These are phyloP conservation scores for Acanthochlamys bracteata DNA, from an alignment of 106 monocot genomes.

Conservation along the genomic window DNA sequence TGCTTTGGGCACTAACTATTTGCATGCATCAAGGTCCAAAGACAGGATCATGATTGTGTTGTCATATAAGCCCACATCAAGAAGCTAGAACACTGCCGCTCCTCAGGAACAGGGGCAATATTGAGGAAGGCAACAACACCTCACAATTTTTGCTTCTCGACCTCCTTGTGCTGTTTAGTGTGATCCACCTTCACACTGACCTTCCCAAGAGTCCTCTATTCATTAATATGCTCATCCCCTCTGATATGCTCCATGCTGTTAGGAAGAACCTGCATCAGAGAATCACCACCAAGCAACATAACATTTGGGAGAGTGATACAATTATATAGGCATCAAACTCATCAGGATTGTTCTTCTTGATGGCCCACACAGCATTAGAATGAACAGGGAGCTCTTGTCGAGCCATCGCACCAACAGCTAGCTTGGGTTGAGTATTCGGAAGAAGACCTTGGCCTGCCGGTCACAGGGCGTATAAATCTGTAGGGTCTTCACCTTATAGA, in stretches of 20 bases:
- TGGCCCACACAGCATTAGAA: constrained; percentile 92
- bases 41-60: constrained; percentile 87
- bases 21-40: constrained; percentile 98
- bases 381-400: constrained; percentile 74
- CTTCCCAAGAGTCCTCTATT: constrained; percentile 98
- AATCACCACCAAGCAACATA: constrained; percentile 87
- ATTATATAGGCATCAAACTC: constrained; percentile 99
- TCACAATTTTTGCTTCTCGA: constrained; percentile 96
- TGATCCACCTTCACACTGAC: constrained; percentile 95
- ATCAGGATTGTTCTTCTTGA: constrained; percentile 88
- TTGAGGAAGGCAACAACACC: constrained; percentile 95
- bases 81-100: constrained; percentile 87
- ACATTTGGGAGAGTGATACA: constrained; percentile 93
- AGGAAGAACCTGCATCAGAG: constrained; percentile 97
- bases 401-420: constrained; percentile 93
- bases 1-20: constrained; percentile 84
- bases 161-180: constrained; percentile 93
- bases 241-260: constrained; percentile 93
- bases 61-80: constrained; percentile 95
- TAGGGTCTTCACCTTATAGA: constrained; percentile 91
- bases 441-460: constrained; percentile 75
- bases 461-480: constrained; percentile 85
- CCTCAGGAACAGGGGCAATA: constrained; percentile 95
- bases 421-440: constrained; percentile 71
- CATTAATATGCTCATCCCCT: constrained; percentile 92